phyloP scores from a whole-genome alignment of 768 basidiomycete species.

The Phlebiopsis gigantea region DNA sequence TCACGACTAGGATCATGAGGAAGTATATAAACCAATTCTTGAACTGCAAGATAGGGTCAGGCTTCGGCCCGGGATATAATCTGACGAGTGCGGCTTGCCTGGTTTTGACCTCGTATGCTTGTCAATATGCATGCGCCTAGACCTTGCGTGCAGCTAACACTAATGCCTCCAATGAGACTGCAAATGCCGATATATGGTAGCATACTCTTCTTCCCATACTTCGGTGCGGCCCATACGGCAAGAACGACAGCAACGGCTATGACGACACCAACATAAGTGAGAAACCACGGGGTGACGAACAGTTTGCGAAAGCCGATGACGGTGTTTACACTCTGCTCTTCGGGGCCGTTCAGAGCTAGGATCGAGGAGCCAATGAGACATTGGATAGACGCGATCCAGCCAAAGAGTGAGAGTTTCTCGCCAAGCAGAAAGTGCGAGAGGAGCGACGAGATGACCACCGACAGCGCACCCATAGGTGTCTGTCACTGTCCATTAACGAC shows the following conservation, averaged over 20 bases:
- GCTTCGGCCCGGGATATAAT: background rate
- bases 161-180: conserved; percentile 90
- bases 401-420: conserved; percentile 87
- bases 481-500: conserved; percentile 19
- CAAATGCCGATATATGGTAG: conserved; percentile 81
- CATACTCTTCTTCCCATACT: conserved; percentile 86
- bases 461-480: conserved; percentile 91
- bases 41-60: conserved; percentile 43
- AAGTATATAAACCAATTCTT: conserved; percentile 89
- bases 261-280: conserved; percentile 56
- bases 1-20: conserved; percentile 67
- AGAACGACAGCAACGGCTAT: conserved; percentile 58
- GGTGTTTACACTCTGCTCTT: conserved; percentile 60
- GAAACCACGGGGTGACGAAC: conserved; percentile 78
- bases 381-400: conserved; percentile 86
- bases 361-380: conserved; percentile 85
- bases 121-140: conserved; percentile 85
- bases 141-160: conserved; percentile 88
- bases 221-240: conserved; percentile 76
- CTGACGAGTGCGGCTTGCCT: conserved; percentile 36
- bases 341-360: conserved; percentile 81
- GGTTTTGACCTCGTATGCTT: conserved; percentile 63
- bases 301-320: conserved; percentile 66
- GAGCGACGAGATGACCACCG: conserved; percentile 89
- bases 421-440: conserved; percentile 87